A percentile compares a stretch with the other conserved stretches of the same genome.
These are phyloP conservation scores for Penicillium daleae DNA, from an alignment of 495 filamentous ascomycete genomes.

Conservation along the genomic window DNA sequence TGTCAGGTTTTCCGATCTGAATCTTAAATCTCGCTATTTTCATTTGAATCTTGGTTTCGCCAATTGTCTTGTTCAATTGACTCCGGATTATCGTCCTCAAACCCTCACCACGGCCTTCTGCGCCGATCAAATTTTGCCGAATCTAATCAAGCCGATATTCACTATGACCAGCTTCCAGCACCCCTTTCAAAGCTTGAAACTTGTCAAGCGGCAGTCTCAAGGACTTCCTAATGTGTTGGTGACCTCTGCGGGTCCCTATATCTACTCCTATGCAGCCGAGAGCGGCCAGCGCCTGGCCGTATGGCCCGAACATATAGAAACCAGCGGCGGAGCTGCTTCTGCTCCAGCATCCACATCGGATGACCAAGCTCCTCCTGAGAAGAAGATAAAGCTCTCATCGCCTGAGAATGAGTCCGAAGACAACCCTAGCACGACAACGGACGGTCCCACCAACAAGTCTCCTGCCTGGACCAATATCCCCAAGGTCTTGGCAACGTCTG, in stretches of 20 bases:
- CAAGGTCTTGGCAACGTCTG: conserved; percentile 58
- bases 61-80: neutral
- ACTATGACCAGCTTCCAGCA: conserved; percentile 45
- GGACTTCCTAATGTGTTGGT: conserved; percentile 47
- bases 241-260: conserved; percentile 57
- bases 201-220: conserved; percentile 39
- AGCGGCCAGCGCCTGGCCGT: conserved; percentile 48
- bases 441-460: conserved; percentile 21
- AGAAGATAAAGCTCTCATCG: conserved; percentile 53
- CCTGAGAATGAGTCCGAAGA: conserved; percentile 28
- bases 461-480: conserved; percentile 55
- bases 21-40: neutral
- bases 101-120: neutral
- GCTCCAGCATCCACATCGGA: conserved; percentile 30
- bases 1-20: neutral
- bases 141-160: conserved; percentile 25
- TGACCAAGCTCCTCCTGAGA: conserved; percentile 50
- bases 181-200: conserved; percentile 58
- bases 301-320: conserved; percentile 52
- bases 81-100: neutral
- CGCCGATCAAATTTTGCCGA: conserved; percentile 20
- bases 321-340: conserved; percentile 22
- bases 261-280: conserved; percentile 53
- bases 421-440: conserved; percentile 19
- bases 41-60: neutral